Percentiles rank a stretch among this genome's conserved stretches.
Evolutionary conservation across 441 rosid genomes (phyloP).

Genomic region (Brassica hybrid): DNA sequence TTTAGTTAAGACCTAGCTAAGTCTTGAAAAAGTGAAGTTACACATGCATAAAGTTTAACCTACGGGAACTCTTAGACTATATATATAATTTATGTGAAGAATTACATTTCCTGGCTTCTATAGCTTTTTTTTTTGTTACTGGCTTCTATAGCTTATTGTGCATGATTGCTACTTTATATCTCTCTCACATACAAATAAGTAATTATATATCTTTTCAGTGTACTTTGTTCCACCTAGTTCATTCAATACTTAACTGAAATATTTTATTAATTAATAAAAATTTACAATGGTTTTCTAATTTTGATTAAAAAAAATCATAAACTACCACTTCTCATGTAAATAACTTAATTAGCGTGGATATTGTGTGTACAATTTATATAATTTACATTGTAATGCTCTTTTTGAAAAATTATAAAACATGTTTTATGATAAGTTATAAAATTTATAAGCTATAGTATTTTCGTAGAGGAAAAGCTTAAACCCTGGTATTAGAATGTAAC

Average conservation of each 20-base stretch:
- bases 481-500: background rate
- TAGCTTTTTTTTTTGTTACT: too few species aligned
- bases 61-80: too few species aligned
- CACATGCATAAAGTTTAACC: too few species aligned
- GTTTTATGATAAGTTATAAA: background rate
- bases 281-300: background rate
- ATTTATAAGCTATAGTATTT: background rate
- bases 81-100: too few species aligned
- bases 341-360: background rate
- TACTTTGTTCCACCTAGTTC: background rate
- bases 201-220: background rate
- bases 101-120: too few species aligned
- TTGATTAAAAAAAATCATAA: background rate
- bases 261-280: background rate
- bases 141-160: too few species aligned
- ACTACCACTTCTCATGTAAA: background rate
- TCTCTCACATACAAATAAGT: conserved; percentile 20
- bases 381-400: background rate
- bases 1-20: too few species aligned
- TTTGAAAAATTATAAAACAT: background rate
- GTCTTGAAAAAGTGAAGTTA: too few species aligned
- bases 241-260: background rate
- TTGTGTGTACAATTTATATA: background rate
- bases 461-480: background rate
- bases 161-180: conserved; percentile 25